A percentile compares a stretch with the other conserved stretches of the same genome.
phyloP scores from a whole-genome alignment of 2,329 filamentous ascomycete genomes.

The Talaromyces amestolkiae region DNA sequence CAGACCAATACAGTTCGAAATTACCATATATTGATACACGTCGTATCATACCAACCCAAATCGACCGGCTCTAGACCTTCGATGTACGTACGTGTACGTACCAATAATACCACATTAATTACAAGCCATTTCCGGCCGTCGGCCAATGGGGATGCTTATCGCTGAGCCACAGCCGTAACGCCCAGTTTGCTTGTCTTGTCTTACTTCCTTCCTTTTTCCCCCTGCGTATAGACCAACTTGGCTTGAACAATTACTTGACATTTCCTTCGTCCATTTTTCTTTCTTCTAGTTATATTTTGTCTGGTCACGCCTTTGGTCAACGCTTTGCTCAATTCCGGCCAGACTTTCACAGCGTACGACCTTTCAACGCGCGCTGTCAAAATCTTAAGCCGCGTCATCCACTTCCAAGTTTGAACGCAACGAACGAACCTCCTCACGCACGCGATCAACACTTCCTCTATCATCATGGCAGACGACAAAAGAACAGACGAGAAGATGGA shows the following conservation, averaged over 20 bases:
- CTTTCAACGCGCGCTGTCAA: neutral
- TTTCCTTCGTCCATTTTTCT: neutral
- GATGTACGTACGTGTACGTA: neutral
- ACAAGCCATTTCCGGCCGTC: neutral
- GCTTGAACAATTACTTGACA: neutral
- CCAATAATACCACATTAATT: neutral
- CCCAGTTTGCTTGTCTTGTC: slow-evolving; percentile 7
- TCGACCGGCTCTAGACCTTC: neutral
- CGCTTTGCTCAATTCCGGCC: no score
- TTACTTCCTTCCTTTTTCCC: slow-evolving; percentile 8
- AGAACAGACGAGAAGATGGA: slow-evolving; percentile 67
- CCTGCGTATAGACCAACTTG: neutral
- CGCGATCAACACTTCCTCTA: slow-evolving; percentile 25
- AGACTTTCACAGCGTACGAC: no score
- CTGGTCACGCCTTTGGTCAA: no score
- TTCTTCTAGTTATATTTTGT: neutral
- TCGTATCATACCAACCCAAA: neutral
- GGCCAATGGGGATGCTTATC: slow-evolving; percentile 8
- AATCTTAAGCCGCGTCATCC: slow-evolving; percentile 9
- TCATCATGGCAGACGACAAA: slow-evolving; percentile 88
- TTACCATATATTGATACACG: neutral
- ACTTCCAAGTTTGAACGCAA: neutral
- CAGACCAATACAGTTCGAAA: neutral
- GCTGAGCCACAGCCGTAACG: slow-evolving; percentile 10
- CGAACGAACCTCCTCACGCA: neutral